A percentile compares a stretch with the other conserved stretches of the same genome.
phyloP scores from a whole-genome alignment of 257 asterid species.

The Rubia yunnanensis region DNA sequence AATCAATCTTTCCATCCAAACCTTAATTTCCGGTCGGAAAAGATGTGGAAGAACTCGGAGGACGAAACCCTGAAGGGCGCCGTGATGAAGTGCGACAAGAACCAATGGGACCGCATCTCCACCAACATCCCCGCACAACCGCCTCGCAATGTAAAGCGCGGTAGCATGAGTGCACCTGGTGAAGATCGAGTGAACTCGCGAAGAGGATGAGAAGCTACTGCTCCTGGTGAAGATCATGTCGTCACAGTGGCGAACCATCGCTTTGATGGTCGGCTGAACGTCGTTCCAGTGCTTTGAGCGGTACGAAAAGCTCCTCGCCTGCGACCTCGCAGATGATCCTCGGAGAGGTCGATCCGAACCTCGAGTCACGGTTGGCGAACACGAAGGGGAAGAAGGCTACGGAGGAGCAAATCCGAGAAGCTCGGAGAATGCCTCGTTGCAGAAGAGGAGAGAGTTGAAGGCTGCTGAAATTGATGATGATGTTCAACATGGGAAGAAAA shows the following conservation, averaged over 20 bases:
- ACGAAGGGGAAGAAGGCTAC: conserved; percentile 97
- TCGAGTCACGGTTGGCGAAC: conserved; percentile 92
- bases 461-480: conserved; percentile 71
- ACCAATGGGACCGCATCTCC: conserved; percentile 93
- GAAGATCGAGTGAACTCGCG: conserved; percentile 98
- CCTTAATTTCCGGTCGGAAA: neutral
- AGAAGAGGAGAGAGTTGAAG: conserved; percentile 94
- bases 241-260: conserved; percentile 96
- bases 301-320: conserved; percentile 91
- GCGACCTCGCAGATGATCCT: conserved; percentile 92
- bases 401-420: conserved; percentile 97
- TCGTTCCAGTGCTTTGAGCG: conserved; percentile 94
- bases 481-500: conserved; percentile 64
- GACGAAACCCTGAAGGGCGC: conserved; percentile 95
- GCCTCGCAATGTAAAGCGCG: conserved; percentile 99
- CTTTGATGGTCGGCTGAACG: conserved; percentile 94
- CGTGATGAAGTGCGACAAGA: conserved; percentile 93
- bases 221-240: conserved; percentile 98
- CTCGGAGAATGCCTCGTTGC: conserved; percentile 93
- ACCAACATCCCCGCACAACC: conserved; percentile 76
- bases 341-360: conserved; percentile 97
- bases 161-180: conserved; percentile 99
- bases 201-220: conserved; percentile 84
- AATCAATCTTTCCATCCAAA: no score
- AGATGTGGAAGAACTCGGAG: conserved; percentile 95